Base-by-base conservation (phyloP, 2,329 filamentous ascomycete genomes). In the Neofusicoccum sp. region DNA sequence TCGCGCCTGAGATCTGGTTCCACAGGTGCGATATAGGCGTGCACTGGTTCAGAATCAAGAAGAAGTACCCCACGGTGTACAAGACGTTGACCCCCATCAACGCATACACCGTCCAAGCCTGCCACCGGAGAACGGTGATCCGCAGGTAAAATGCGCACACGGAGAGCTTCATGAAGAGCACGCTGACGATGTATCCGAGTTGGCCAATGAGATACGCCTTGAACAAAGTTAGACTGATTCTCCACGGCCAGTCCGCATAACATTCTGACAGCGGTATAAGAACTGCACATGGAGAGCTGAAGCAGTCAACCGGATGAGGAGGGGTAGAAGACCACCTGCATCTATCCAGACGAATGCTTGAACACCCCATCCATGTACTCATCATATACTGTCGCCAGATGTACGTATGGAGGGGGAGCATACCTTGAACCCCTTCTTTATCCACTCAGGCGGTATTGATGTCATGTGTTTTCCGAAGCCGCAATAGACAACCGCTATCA, bases 381-480 rank as follows among this genome's bases (percentile, higher is more conserved):
- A 2, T 22, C 22, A 2, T 22, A 22, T 22, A 22, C 22, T 22
- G 41, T 4, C 22, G 11, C 44, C 11, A 47, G 6, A 6, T n/a
- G n/a, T 28, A n/a, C 3, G 22, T 1, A n/a, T 22, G 16, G 14
- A 22, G 7, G 44, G 29, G 3, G n/a, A 5, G 7, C 16, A 34
- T n/a, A 60, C 56, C 43, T 60, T 60, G 43, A 60, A 60, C 4
- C 43, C 56, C 2, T 47, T 16, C 16, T 48, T 60, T 14, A 60
- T 16, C 56, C 44, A 47, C 11, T 47, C 22, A 6, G 44, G 41
- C 2, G 56, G 56, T 28, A 60, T 44, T 37, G 41, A 16, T 14
- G 12, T 34, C 41, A 60, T 60, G 43, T 60, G 56, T 31, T 60
- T 47, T 29, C 56, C 56, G 12, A 60, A 60, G 6, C 56, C 56